Evolutionary conservation across 768 basidiomycete genomes (phyloP).

Genomic region (Vararia minispora): DNA sequence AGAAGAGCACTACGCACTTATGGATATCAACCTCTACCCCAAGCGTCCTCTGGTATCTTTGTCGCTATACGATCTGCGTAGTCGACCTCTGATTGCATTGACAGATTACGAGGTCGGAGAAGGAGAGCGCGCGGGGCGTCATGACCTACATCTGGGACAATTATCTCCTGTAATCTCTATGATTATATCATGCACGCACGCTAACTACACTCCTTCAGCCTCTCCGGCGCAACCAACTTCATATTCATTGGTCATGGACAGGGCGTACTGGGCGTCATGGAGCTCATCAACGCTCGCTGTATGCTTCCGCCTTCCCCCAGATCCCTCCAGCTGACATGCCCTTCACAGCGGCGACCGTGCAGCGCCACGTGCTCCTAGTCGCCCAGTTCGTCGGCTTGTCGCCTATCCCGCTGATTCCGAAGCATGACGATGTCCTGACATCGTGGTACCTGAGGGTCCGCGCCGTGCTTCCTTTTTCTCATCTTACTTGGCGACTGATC

Average conservation of each 20-base stretch:
- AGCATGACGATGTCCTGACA: constrained; percentile 7
- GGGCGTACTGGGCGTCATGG: constrained; percentile 67
- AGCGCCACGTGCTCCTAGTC: constrained; percentile 24
- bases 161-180: constrained; percentile 61
- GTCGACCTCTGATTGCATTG: constrained; percentile 8
- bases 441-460: constrained; percentile 66
- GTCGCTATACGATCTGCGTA: not conserved
- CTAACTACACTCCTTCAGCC: constrained; percentile 28
- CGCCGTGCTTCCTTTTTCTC: not conserved
- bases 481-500: constrained; percentile 1
- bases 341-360: constrained; percentile 35
- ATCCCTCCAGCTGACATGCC: not conserved
- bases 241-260: constrained; percentile 83
- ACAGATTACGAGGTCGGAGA: constrained; percentile 25
- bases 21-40: constrained; percentile 82
- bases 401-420: constrained; percentile 12
- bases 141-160: constrained; percentile 93
- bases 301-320: constrained; percentile 3
- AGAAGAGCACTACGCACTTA: constrained; percentile 51
- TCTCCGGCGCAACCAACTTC: constrained; percentile 62
- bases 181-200: not conserved
- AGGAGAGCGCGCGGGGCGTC: constrained; percentile 40
- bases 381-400: constrained; percentile 14
- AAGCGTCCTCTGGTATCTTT: constrained; percentile 20
- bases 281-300: constrained; percentile 67